Percentiles rank a stretch among this genome's conserved stretches.
These are phyloP conservation scores for Ascosphaera apis DNA, from an alignment of 2,329 filamentous ascomycete genomes.

Conservation along the genomic window DNA sequence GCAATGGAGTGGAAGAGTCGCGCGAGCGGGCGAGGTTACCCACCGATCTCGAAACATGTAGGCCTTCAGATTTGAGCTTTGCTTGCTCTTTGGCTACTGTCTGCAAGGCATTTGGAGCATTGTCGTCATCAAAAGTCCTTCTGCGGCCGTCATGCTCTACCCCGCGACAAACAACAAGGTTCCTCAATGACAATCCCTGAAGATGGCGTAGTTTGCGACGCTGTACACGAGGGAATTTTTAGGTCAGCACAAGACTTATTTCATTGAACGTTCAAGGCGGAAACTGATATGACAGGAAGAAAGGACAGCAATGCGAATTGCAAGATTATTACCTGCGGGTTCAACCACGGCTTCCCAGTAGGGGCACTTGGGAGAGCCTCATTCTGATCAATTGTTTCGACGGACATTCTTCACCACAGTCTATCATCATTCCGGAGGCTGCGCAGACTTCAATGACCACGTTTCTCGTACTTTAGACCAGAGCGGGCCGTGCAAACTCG, in stretches of 20 bases:
- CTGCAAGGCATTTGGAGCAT: constrained; percentile 41
- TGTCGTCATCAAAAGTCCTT: constrained; percentile 54
- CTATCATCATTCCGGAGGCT: not conserved
- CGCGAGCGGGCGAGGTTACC: constrained; percentile 2
- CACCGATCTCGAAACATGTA: constrained; percentile 36
- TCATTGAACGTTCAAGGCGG: not conserved
- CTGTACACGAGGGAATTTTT: constrained; percentile 16
- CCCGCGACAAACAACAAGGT: constrained; percentile 43
- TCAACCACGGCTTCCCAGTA: constrained; percentile 1
- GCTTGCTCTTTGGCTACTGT: constrained; percentile 43
- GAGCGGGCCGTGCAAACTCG: too few species aligned
- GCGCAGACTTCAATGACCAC: too few species aligned
- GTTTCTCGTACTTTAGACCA: too few species aligned
- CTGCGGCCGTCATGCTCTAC: constrained; percentile 16
- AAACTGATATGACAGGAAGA: not conserved
- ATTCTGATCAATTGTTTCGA: not conserved
- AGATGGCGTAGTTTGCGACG: constrained; percentile 80
- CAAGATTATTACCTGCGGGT: not conserved
- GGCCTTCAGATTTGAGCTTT: constrained; percentile 23
- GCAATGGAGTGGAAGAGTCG: constrained; percentile 5
- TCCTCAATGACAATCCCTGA: constrained; percentile 66
- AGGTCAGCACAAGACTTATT: not conserved
- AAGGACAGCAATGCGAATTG: not conserved
- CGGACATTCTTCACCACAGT: not conserved
- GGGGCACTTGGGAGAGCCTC: not conserved